Evolutionary conservation across 495 filamentous ascomycete genomes (phyloP), one percentile per base, ranked within the genome.

Genomic region (Hypomontagnella monticulosa): DNA sequence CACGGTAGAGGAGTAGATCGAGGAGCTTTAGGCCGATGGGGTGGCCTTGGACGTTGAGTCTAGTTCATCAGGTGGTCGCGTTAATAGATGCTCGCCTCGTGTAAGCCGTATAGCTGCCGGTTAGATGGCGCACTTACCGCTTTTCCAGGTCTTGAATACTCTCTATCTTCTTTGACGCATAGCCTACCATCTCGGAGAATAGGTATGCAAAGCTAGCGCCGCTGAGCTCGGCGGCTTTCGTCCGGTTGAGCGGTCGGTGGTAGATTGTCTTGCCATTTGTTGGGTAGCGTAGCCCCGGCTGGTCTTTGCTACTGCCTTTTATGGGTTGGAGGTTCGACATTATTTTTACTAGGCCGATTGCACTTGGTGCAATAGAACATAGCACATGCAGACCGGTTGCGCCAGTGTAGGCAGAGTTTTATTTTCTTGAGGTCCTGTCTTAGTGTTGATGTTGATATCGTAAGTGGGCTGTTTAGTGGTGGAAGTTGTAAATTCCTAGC

Each of bases 201-300:
- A 99, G 81, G 72, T 95, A 97, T 32, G 95, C 96, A 76, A 99
- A 97, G 75, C 90, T 91, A 0, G 96, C 88, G 55, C 95, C 89
- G 76, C 92, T 96, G 60, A 95, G 84, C 80, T 98, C 93, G 23
- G 91, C 83, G 63, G 89, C 91, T 71, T 90, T 90, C 71, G 86
- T 91, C 52, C 95, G 90, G 75, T 96, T 96, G 44, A 98, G 82
- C 61, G 96, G 91, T 54, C 96, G 87, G 83, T 98, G 92, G 78
- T 98, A 99, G 78, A 99, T 97, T 48, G 93, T 97, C 78, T 97
- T 97, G 78, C 91, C 91, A 73, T 89, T 95, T 20, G 91, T 90
- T n/a, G 95, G 93, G 69, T 96, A 92, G 61, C 93, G 90, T 48
- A 99, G 90, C n/a, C 90, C 92, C 7, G 86, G 75, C 42, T 80